Percentiles rank a stretch among this genome's conserved stretches.
Evolutionary conservation across 2,329 filamentous ascomycete species (phyloP).

Genomic region (Didymella sp.): DNA sequence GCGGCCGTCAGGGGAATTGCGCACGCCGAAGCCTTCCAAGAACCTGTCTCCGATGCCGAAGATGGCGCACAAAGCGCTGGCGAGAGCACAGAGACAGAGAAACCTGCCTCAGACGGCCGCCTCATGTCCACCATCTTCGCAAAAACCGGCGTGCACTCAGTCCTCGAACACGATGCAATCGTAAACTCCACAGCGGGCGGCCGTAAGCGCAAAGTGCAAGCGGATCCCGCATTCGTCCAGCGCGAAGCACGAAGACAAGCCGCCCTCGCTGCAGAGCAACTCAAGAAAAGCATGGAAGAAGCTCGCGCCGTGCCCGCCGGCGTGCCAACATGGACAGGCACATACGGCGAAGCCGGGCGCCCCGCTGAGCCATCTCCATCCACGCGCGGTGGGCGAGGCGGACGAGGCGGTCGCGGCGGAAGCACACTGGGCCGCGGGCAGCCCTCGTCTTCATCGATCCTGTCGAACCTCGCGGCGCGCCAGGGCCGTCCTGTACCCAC

Average conservation of each 20-base stretch:
- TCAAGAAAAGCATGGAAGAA: conserved; percentile 74
- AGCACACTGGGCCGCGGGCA: conserved; percentile 47
- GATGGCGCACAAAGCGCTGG: conserved; percentile 27
- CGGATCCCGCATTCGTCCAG: conserved; percentile 79
- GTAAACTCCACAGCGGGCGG: conserved; percentile 59
- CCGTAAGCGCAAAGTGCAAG: conserved; percentile 68
- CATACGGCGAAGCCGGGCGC: conserved; percentile 77
- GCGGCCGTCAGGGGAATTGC: conserved; percentile 53
- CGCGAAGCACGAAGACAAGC: conserved; percentile 83
- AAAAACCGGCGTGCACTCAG: conserved; percentile 84
- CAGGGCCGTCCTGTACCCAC: conserved; percentile 42
- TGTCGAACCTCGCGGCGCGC: conserved; percentile 53
- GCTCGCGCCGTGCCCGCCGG: conserved; percentile 78
- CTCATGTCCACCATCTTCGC: conserved; percentile 91
- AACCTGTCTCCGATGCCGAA: conserved; percentile 34
- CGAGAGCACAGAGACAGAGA: conserved; percentile 26
- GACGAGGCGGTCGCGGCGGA: conserved; percentile 32
- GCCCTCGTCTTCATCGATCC: conserved; percentile 52
- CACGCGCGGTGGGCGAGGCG: conserved; percentile 52
- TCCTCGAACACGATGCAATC: conserved; percentile 91
- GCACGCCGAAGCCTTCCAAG: conserved; percentile 54
- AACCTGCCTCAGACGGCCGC: conserved; percentile 59
- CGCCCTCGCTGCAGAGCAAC: conserved; percentile 75
- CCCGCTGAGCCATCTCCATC: conserved; percentile 50
- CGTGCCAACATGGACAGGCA: conserved; percentile 92